Conservation (phyloP, 331 rosid genomes). For the Malus hybrid region DNA sequence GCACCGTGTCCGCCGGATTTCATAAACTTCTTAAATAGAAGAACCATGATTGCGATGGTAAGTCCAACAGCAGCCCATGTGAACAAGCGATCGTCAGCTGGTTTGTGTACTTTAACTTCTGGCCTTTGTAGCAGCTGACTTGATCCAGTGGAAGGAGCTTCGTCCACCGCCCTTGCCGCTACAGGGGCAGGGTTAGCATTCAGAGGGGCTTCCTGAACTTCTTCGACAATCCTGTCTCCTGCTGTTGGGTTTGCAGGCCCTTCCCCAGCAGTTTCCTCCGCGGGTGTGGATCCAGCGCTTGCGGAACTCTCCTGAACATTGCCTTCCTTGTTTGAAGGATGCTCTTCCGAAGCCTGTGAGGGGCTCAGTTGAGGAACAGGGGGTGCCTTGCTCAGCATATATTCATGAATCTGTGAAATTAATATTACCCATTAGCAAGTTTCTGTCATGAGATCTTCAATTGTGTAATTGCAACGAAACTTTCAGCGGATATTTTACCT, state of each 20-base stretch:
- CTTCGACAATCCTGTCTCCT: conserved; percentile 51
- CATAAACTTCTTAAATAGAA: conserved; percentile 76
- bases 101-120: conserved; percentile 38
- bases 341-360: conserved; percentile 38
- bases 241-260: conserved; percentile 25
- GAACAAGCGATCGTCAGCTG: conserved; percentile 68
- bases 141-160: conserved; percentile 29
- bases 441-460: not conserved
- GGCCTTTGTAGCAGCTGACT: conserved; percentile 36
- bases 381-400: conserved; percentile 70
- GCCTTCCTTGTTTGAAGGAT: conserved; percentile 26
- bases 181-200: conserved; percentile 29
- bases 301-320: conserved; percentile 24
- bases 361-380: conserved; percentile 52
- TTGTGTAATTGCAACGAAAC: not conserved
- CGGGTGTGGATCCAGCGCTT: conserved; percentile 26
- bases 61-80: conserved; percentile 94
- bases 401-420: conserved; percentile 65
- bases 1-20: conserved; percentile 63
- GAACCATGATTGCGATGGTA: conserved; percentile 70
- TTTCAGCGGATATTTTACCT: conserved; percentile 36
- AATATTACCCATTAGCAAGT: conserved; percentile 14
- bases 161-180: conserved; percentile 28
- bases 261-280: conserved; percentile 30
- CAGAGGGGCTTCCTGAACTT: conserved; percentile 26